phyloP scores from a whole-genome alignment of 129 eudicot genomes.

The carrot (Daucus carota) region DH1_v3.0 NC_030389.2:43989001-43989500 shows the following conservation, averaged over 20 bases:
- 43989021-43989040: conserved; percentile 82
- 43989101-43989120: not conserved
- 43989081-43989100: conserved; percentile 11
- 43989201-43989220: not conserved
- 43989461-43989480: too few relatives aligned
- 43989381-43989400: too few relatives aligned
- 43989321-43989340: too few relatives aligned
- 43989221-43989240: not conserved
- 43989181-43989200: not conserved
- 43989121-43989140: not conserved
- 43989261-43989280: not conserved
- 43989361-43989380: too few relatives aligned
- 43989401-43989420: too few relatives aligned
- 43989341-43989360: too few relatives aligned
- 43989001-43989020: conserved; percentile 50
- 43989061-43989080: conserved; percentile 83
- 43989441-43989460: too few relatives aligned
- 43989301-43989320: too few relatives aligned
- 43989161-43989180: not conserved
- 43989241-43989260: not conserved
- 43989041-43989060: conserved; percentile 69
- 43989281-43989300: too few relatives aligned
- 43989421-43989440: too few relatives aligned
- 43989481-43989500: too few relatives aligned
- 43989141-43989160: not conserved